A percentile compares a stretch with the other conserved stretches of the same genome.
Evolutionary conservation across 352 stramenopile genomes (phyloP).

Genomic region (Pythium phragmitis): DNA sequence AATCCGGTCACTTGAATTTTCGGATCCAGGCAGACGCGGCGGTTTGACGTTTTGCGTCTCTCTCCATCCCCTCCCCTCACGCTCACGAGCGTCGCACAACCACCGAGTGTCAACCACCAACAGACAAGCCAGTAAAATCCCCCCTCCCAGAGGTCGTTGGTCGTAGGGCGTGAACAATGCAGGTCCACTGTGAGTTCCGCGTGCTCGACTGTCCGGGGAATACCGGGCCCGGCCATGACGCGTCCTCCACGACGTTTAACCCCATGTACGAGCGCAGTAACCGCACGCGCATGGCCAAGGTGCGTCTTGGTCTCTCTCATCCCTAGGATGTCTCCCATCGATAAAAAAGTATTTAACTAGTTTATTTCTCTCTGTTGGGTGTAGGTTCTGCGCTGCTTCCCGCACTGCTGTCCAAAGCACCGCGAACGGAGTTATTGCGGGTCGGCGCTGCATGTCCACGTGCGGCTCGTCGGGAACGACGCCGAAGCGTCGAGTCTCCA

Average conservation of each 20-base stretch:
- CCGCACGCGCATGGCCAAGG: conserved; percentile 45
- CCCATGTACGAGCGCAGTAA: conserved; percentile 29
- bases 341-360: background rate
- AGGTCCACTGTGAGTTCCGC: conserved; percentile 34
- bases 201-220: conserved; percentile 30
- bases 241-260: conserved; percentile 31
- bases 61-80: background rate
- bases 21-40: background rate
- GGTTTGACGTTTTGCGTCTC: background rate
- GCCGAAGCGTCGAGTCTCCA: background rate
- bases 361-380: background rate
- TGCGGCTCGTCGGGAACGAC: conserved; percentile 13
- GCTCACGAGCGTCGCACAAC: background rate
- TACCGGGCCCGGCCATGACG: conserved; percentile 8
- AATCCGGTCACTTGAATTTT: background rate
- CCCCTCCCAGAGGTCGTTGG: background rate
- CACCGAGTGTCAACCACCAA: background rate
- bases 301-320: conserved; percentile 10
- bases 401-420: conserved; percentile 53
- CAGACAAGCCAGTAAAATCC: conserved; percentile 10
- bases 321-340: background rate
- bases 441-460: conserved; percentile 35
- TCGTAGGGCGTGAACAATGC: conserved; percentile 14
- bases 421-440: conserved; percentile 52
- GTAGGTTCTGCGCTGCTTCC: conserved; percentile 62